Percentiles rank a stretch among this genome's conserved stretches.
Conservation (phyloP, 2,329 filamentous ascomycete genomes). For the Neonectria punicea region DNA sequence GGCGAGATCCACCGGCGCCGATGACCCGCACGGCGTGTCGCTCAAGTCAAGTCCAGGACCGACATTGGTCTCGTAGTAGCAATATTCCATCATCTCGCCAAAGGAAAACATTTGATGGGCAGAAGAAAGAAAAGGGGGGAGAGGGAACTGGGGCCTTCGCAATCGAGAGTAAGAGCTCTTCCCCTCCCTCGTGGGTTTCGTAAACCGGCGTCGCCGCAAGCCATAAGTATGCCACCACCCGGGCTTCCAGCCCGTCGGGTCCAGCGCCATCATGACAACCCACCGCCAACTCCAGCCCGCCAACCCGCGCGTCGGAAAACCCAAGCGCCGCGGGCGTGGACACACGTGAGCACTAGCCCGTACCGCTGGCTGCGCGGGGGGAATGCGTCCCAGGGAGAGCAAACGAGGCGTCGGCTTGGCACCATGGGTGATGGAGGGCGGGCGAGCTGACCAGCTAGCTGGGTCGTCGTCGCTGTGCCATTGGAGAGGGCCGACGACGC, state of each 20-base stretch:
- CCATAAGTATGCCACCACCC: background rate
- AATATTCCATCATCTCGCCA: conserved; percentile 14
- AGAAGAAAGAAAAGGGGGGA: background rate
- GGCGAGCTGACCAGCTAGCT: conserved; percentile 34
- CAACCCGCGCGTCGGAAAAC: background rate
- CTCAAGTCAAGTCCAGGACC: conserved; percentile 13
- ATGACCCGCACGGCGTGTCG: conserved; percentile 2
- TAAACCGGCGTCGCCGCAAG: background rate
- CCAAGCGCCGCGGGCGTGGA: conserved; percentile 1
- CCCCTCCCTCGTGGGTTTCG: background rate
- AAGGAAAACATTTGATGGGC: conserved; percentile 1
- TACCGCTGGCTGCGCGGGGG: background rate
- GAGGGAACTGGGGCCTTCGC: background rate
- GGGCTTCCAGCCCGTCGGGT: background rate
- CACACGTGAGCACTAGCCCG: conserved; percentile 19
- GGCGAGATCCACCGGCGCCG: conserved; percentile 19
- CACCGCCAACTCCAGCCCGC: background rate
- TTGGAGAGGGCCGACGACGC: conserved; percentile 2
- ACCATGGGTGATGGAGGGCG: conserved; percentile 18
- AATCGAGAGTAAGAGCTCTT: background rate
- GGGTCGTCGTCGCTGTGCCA: conserved; percentile 16
- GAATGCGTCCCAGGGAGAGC: conserved; percentile 13
- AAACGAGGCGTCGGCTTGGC: conserved; percentile 13
- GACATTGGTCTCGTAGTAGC: conserved; percentile 24
- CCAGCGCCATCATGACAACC: background rate